Evolutionary conservation across 2,329 filamentous ascomycete genomes (phyloP), one percentile per base, ranked within the genome.

Genomic region (Ceratocystis papillata): DNA sequence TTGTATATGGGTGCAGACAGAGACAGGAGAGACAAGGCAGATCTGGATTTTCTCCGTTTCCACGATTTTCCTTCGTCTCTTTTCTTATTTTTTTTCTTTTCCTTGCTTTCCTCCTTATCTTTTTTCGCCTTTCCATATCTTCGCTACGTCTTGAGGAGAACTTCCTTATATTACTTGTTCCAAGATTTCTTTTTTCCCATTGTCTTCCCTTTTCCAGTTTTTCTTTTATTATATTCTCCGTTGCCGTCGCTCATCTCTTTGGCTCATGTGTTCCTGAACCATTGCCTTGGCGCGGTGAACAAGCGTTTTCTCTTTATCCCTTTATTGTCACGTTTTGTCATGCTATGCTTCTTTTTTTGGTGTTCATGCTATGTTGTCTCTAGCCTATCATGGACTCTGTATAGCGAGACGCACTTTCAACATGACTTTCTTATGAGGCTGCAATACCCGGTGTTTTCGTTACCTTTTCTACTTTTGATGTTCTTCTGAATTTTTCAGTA

Each of bases 121-220:
- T 63, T 65, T 68, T 68, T 41, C 67, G 25, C 60, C 22, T 67
- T 65, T 70, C 65, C 20, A 28, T 67, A 69, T 69, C 69, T 68
- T 70, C 66, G 53, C 57, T 67, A 12, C 67, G 71, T 70, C 62
- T 68, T 70, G 67, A 15, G 37, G 10, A 41, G 10, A 15, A 53
- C 48, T 67, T 69, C 71, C 70, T 71, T 71, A 15, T 41, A 15
- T 41, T 12, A 15, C 37, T 41, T 41, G 37, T 41, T 41, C 10
- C 37, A 41, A 41, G 67, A 70, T 73, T 71, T 68, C 5, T 71
- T 71, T 70, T 69, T 67, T 67, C 67, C 67, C 66, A 70, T 69
- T 70, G 73, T 73, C 71, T 71, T 73, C 72, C 37, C 62, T 12
- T 15, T 15, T 15, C 10, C 37, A 0, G 10, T 10, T 41, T 41